Base-by-base conservation (phyloP, 495 filamentous ascomycete genomes). In the Aspergillus sclerotioniger region DNA sequence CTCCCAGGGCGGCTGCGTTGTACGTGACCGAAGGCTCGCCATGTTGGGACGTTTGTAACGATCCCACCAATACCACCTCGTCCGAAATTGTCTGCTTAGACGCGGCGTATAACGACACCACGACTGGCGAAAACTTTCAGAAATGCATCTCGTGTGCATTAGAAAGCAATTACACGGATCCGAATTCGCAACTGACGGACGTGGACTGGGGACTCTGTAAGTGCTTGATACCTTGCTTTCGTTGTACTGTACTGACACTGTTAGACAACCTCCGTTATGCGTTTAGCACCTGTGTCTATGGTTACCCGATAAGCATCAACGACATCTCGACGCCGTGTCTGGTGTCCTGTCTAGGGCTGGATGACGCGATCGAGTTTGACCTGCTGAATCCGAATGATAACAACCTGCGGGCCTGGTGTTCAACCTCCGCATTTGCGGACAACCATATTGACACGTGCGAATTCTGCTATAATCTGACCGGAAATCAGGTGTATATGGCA, bases 121-220 rank as follows among this genome's bases (percentile, higher is more conserved):
- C 57, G 0, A 69, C 62, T 9, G 86, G 84, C 1, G 70, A 65
- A 25, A 70, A 71, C 45, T 89, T 86, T 60, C 66, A 86, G 61
- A 68, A 74, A 8, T 89, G 86, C 53, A 53, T 87, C 25, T 68
- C 72, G n/a, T 89, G 86, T 57, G 66, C 84, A 51, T 69, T 87
- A 60, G 65, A 76, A n/a, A 88, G 84, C 54, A 71, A 72, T 7
- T 81, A 76, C 56, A 59, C 73, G 15, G 79, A 82, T 67, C 60
- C 69, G 0, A 43, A 49, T 0, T 76, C 73, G 0, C 75, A 76
- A 13, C 76, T 84, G 65, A 77, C 78, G 5, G 85, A 89, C 63
- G 66, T 84, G 0, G 72, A 80, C 63, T 87, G 82, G 82, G 84
- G 71, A 19, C 70, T 89, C 17, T 88, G 82, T 85, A 75, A 66